These are phyloP conservation scores for Paracorniculantispora psalliotae DNA, from an alignment of 2,329 filamentous ascomycete genomes.

Conservation along the genomic window DNA sequence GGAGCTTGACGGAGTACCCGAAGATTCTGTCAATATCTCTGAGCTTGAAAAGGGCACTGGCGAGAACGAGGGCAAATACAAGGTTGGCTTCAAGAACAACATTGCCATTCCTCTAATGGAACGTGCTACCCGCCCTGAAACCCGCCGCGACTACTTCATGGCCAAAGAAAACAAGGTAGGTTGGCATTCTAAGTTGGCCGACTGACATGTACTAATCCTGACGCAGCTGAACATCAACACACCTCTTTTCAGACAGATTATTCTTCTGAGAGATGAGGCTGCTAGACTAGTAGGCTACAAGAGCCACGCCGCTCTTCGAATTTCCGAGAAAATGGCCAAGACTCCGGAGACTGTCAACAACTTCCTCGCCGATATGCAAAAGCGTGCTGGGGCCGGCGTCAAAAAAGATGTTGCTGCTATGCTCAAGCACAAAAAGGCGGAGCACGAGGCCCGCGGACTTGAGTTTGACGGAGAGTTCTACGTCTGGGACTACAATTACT, in stretches of 20 bases:
- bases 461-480: slow-evolving; percentile 67
- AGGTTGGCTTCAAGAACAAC: slow-evolving; percentile 77
- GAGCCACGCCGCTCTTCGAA: slow-evolving; percentile 68
- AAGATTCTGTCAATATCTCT: slow-evolving; percentile 60
- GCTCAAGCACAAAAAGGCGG: slow-evolving; percentile 68
- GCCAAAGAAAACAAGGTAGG: slow-evolving; percentile 72
- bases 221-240: slow-evolving; percentile 61
- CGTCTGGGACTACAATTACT: slow-evolving; percentile 78
- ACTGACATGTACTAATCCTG: neutral
- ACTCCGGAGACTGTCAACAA: slow-evolving; percentile 64
- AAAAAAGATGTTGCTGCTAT: slow-evolving; percentile 65
- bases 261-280: slow-evolving; percentile 71
- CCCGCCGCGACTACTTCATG: slow-evolving; percentile 63
- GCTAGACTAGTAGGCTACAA: slow-evolving; percentile 72
- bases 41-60: slow-evolving; percentile 66
- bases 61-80: slow-evolving; percentile 68
- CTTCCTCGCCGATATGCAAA: slow-evolving; percentile 67
- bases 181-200: neutral
- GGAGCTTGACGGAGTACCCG: slow-evolving; percentile 70
- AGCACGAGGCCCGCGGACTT: slow-evolving; percentile 56
- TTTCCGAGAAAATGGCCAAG: slow-evolving; percentile 86
- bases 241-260: slow-evolving; percentile 67
- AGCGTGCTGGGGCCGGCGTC: slow-evolving; percentile 62
- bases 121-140: slow-evolving; percentile 66
- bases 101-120: slow-evolving; percentile 74